phyloP scores from a whole-genome alignment of 2,329 filamentous ascomycete genomes.

The Diplodia mutila region DNA sequence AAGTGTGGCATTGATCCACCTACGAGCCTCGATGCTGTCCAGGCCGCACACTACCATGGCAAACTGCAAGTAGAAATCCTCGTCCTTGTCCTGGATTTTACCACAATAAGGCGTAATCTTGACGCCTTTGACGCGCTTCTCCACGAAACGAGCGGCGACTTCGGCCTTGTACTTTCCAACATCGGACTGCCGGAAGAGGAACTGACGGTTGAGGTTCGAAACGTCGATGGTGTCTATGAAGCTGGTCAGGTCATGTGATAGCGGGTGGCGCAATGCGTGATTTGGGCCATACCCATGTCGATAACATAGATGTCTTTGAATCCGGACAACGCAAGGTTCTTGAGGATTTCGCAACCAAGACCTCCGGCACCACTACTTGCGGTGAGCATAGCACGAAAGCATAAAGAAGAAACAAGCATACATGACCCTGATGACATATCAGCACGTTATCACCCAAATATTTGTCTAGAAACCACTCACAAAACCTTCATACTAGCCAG shows the following conservation, averaged over 20 bases:
- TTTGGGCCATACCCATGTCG: constrained; percentile 77
- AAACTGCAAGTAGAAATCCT: constrained; percentile 97
- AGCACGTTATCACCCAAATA: neutral
- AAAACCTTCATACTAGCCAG: constrained; percentile 58
- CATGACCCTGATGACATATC: constrained; percentile 39
- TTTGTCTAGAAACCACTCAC: constrained; percentile 52
- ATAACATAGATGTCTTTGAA: constrained; percentile 99
- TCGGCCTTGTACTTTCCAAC: constrained; percentile 94
- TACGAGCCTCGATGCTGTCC: constrained; percentile 94
- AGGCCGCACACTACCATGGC: constrained; percentile 90
- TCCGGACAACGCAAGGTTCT: constrained; percentile 91
- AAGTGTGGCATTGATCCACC: constrained; percentile 96
- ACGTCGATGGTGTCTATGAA: constrained; percentile 90
- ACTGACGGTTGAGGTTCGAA: constrained; percentile 96
- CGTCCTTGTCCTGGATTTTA: constrained; percentile 95
- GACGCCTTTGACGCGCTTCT: constrained; percentile 85
- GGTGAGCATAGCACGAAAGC: constrained; percentile 42
- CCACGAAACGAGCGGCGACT: constrained; percentile 88
- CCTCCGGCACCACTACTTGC: constrained; percentile 81
- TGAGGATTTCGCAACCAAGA: constrained; percentile 93
- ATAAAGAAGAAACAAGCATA: constrained; percentile 32
- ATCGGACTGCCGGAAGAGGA: constrained; percentile 88
- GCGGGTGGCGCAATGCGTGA: neutral
- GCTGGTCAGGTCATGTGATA: constrained; percentile 22
- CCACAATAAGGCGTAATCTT: constrained; percentile 92